Percentiles rank a stretch among this genome's conserved stretches.
phyloP scores from a whole-genome alignment of 2,329 filamentous ascomycete genomes.

The Exophiala spinifera region DNA sequence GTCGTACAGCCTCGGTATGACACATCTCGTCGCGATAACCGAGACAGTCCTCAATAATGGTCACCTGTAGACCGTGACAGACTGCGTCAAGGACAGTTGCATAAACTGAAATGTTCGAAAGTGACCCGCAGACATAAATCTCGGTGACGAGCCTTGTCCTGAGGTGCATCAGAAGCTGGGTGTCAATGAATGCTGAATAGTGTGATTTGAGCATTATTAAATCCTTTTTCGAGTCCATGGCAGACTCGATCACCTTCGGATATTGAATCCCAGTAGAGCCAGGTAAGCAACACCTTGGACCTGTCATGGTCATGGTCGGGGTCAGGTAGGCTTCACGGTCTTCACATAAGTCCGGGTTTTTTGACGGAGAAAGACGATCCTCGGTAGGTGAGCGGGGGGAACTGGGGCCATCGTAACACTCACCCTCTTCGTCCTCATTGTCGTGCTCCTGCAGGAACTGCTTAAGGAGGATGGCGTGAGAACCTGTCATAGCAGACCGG shows the following conservation, averaged over 20 bases:
- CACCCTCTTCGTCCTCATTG: slow-evolving; percentile 7
- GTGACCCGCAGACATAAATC: slow-evolving; percentile 80
- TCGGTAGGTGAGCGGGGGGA: slow-evolving; percentile 14
- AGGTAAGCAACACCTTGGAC: slow-evolving; percentile 39
- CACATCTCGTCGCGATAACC: slow-evolving; percentile 70
- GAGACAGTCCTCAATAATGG: slow-evolving; percentile 82
- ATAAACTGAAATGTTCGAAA: slow-evolving; percentile 84
- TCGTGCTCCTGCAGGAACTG: slow-evolving; percentile 12
- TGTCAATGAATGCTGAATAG: slow-evolving; percentile 83
- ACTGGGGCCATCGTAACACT: slow-evolving; percentile 11
- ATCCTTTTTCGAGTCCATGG: slow-evolving; percentile 52
- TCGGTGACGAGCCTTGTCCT: slow-evolving; percentile 86
- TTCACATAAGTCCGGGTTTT: slow-evolving; percentile 24
- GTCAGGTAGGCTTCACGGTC: slow-evolving; percentile 44
- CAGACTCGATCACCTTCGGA: slow-evolving; percentile 47
- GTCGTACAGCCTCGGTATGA: slow-evolving; percentile 67
- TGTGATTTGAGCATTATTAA: slow-evolving; percentile 65
- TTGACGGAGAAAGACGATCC: slow-evolving; percentile 16
- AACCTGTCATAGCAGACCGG: slow-evolving; percentile 50
- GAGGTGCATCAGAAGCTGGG: slow-evolving; percentile 69
- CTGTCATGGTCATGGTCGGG: slow-evolving; percentile 22
- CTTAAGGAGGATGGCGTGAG: slow-evolving; percentile 36
- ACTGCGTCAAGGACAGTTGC: slow-evolving; percentile 90
- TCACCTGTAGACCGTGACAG: slow-evolving; percentile 81
- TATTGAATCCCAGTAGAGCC: slow-evolving; percentile 48